A percentile compares a stretch with the other conserved stretches of the same genome.
Conservation (phyloP, 75 land plant species). For the Chamaecyparis obtusa region DNA sequence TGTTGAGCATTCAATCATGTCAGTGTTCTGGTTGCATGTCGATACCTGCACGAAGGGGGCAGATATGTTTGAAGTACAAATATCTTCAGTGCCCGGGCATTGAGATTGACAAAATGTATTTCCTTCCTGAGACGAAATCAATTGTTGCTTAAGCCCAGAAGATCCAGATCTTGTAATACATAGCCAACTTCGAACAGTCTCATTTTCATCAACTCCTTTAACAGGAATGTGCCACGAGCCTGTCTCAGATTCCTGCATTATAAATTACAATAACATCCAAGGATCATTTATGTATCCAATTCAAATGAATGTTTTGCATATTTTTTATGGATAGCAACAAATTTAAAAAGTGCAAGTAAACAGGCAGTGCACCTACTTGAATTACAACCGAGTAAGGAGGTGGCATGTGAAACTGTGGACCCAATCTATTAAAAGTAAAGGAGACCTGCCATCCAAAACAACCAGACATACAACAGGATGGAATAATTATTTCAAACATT, state of each 20-base stretch:
- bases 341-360: background rate
- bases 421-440: constrained; percentile 24
- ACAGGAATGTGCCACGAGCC: constrained; percentile 67
- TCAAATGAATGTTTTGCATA: background rate
- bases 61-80: background rate
- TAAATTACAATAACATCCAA: background rate
- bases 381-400: constrained; percentile 43
- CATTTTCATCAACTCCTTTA: constrained; percentile 29
- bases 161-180: constrained; percentile 30
- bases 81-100: background rate
- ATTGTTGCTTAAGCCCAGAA: background rate
- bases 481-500: background rate
- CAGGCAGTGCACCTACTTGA: constrained; percentile 28
- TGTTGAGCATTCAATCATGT: background rate
- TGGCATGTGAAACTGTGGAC: constrained; percentile 44
- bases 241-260: constrained; percentile 44
- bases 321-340: background rate
- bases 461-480: background rate
- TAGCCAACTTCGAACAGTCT: constrained; percentile 37
- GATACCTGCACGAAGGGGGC: background rate
- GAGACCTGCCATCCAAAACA: constrained; percentile 32
- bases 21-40: background rate
- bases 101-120: background rate
- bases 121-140: background rate
- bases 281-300: background rate